A percentile compares a stretch with the other conserved stretches of the same genome.
These are phyloP conservation scores for Metschnikowia koreensis DNA, from an alignment of 805 yeast genomes.

Conservation along the genomic window DNA sequence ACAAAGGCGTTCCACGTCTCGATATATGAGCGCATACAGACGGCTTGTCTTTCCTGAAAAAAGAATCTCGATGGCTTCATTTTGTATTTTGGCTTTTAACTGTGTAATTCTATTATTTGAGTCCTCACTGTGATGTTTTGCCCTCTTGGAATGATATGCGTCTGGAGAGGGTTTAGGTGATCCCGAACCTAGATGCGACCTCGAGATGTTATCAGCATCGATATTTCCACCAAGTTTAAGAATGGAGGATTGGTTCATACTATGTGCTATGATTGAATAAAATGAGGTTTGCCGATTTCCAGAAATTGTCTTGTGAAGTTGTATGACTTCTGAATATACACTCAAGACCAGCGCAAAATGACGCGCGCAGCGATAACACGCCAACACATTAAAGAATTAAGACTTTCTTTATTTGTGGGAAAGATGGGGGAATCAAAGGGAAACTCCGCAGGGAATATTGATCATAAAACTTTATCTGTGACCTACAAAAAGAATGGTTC, in stretches of 20 bases:
- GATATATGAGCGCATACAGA: conserved; percentile 16
- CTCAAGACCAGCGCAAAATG: neutral
- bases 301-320: neutral
- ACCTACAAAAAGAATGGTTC: conserved; percentile 49
- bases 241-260: conserved; percentile 3
- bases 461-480: conserved; percentile 40
- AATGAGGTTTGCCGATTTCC: neutral
- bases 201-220: neutral
- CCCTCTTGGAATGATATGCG: conserved; percentile 5
- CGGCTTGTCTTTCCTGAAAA: neutral
- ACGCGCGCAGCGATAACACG: neutral
- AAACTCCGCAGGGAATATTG: conserved; percentile 8
- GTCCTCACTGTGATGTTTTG: conserved; percentile 7
- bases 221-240: conserved; percentile 9
- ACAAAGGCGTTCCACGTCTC: conserved; percentile 33
- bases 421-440: neutral
- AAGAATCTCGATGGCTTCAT: conserved; percentile 1
- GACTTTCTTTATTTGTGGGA: too few species aligned
- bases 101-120: neutral
- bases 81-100: conserved; percentile 1
- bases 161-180: conserved; percentile 4
- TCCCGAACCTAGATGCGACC: conserved; percentile 14
- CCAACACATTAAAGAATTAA: neutral
- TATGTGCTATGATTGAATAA: too few species aligned
- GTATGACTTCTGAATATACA: neutral